phyloP scores from a whole-genome alignment of 176 grass and related monocot genomes.

The Alloteropsis semialata region DNA sequence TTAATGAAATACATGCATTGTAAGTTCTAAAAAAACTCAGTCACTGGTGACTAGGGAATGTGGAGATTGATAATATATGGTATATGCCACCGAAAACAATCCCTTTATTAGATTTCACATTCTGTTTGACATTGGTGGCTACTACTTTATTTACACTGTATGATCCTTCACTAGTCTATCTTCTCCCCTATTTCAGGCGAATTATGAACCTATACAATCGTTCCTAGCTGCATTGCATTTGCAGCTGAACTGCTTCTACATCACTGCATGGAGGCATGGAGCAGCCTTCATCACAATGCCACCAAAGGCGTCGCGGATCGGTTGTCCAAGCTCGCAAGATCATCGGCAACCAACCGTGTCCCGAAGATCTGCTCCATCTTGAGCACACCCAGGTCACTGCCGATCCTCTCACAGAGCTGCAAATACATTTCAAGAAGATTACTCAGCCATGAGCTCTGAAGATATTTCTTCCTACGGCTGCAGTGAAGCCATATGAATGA shows the following conservation, averaged over 20 bases:
- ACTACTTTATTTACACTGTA: slow-evolving; percentile 17
- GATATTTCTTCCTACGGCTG: background rate
- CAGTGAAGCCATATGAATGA: background rate
- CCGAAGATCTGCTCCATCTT: slow-evolving; percentile 45
- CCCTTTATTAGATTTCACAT: slow-evolving; percentile 18
- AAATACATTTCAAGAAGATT: background rate
- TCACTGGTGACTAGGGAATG: background rate
- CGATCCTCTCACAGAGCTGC: slow-evolving; percentile 68
- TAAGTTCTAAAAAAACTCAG: background rate
- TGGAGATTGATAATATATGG: background rate
- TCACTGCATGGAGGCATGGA: background rate
- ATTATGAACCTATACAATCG: slow-evolving; percentile 10
- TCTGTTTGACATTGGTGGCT: background rate
- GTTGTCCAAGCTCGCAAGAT: slow-evolving; percentile 29
- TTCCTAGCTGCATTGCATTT: background rate
- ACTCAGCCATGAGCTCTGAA: background rate
- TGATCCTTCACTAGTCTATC: background rate
- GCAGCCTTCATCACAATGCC: slow-evolving; percentile 33
- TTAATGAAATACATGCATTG: background rate
- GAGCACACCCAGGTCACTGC: slow-evolving; percentile 44
- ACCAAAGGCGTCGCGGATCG: slow-evolving; percentile 21
- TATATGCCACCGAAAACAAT: background rate
- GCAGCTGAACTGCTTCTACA: slow-evolving; percentile 7
- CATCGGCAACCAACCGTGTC: background rate
- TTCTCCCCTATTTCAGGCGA: background rate